phyloP scores from a whole-genome alignment of 768 basidiomycete genomes.

The Boletus pseudo-olivaceus region DNA sequence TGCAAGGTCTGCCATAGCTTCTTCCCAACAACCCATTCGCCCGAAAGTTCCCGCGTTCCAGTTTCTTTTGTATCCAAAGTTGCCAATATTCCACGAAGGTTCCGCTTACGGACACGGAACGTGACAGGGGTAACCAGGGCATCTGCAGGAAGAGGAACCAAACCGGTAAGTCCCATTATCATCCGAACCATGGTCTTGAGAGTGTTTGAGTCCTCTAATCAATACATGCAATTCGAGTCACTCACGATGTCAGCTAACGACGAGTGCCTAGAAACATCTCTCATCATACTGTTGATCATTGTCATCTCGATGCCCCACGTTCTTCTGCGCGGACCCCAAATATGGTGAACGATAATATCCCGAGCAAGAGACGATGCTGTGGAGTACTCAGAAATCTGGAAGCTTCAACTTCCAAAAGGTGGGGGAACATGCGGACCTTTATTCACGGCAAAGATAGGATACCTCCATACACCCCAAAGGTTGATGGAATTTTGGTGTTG shows the following conservation, averaged over 20 bases:
- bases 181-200: conserved; percentile 47
- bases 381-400: background rate
- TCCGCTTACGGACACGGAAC: conserved; percentile 71
- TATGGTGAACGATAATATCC: conserved; percentile 72
- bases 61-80: conserved; percentile 71
- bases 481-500: conserved; percentile 52
- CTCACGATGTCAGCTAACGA: conserved; percentile 80
- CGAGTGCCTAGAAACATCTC: conserved; percentile 78
- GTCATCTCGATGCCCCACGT: conserved; percentile 97
- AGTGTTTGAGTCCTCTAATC: background rate
- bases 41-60: conserved; percentile 77
- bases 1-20: conserved; percentile 87
- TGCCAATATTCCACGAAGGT: conserved; percentile 75
- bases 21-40: conserved; percentile 97
- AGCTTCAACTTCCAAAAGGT: background rate
- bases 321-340: conserved; percentile 85
- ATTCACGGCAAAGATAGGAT: conserved; percentile 57
- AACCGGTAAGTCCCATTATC: conserved; percentile 74
- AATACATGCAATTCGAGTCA: background rate
- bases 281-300: conserved; percentile 77
- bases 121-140: conserved; percentile 94
- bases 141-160: conserved; percentile 86
- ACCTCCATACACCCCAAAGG: conserved; percentile 71
- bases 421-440: conserved; percentile 48
- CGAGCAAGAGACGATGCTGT: conserved; percentile 41